A percentile compares a stretch with the other conserved stretches of the same genome.
These are phyloP conservation scores for Crassisporium funariophilum DNA, from an alignment of 768 basidiomycete genomes.

Conservation along the genomic window DNA sequence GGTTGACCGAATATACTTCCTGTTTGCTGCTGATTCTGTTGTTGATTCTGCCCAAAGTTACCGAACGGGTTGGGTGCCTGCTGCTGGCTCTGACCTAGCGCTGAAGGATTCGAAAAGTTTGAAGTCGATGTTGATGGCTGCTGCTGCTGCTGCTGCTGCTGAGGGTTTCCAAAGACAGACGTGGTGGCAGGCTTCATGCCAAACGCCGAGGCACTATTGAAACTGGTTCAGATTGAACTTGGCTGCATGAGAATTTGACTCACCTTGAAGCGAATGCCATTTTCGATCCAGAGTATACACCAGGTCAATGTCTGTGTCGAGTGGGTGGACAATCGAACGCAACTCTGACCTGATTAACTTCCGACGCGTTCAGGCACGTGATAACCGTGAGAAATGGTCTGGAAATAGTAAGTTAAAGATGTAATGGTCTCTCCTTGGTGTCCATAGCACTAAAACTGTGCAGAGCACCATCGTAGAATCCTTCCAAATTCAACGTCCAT, in stretches of 20 bases:
- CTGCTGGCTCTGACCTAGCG: slow-evolving; percentile 15
- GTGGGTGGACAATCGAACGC: too few species aligned
- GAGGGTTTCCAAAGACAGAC: slow-evolving; percentile 41
- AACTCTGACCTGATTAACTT: too few species aligned
- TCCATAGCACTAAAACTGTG: too few species aligned
- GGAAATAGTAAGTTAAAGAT: too few species aligned
- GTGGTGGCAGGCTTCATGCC: slow-evolving; percentile 38
- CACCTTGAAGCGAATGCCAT: slow-evolving; percentile 27
- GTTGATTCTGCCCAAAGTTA: slow-evolving; percentile 26
- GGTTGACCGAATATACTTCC: too few species aligned
- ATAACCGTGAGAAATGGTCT: background rate
- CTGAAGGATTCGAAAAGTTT: slow-evolving; percentile 9
- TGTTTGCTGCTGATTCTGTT: slow-evolving; percentile 18
- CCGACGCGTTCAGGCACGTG: too few species aligned
- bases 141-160: slow-evolving; percentile 27
- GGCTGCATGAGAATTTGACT: background rate
- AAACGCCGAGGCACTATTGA: slow-evolving; percentile 36
- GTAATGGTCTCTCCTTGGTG: too few species aligned
- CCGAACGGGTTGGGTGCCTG: slow-evolving; percentile 20
- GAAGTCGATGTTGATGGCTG: slow-evolving; percentile 1
- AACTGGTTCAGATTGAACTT: background rate
- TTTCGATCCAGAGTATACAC: too few species aligned
- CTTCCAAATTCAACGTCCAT: too few species aligned
- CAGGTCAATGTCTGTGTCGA: background rate
- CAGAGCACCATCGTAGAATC: too few species aligned